phyloP scores from a whole-genome alignment of 2,329 filamentous ascomycete species.

The Fusarium setosum region DNA sequence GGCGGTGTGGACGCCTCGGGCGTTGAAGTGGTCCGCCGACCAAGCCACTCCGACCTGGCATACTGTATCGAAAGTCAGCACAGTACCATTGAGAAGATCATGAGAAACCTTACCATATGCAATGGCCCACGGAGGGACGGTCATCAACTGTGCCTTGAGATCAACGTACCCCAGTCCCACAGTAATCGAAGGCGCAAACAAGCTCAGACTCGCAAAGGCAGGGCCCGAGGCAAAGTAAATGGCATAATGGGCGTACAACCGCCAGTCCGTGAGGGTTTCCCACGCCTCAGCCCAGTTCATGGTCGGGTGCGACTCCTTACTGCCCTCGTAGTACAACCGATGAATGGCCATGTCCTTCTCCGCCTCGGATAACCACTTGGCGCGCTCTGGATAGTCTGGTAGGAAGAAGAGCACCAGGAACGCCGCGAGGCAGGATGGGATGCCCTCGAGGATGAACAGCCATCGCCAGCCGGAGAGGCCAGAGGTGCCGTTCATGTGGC shows the following conservation, averaged over 20 bases:
- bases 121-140: constrained; percentile 72
- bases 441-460: constrained; percentile 72
- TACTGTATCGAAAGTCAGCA: constrained; percentile 41
- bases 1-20: constrained; percentile 59
- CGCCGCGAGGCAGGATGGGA: constrained; percentile 73
- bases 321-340: constrained; percentile 59
- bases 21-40: constrained; percentile 72
- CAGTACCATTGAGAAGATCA: background rate
- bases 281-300: constrained; percentile 77
- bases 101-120: constrained; percentile 59
- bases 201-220: constrained; percentile 68
- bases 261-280: constrained; percentile 73
- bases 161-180: constrained; percentile 62
- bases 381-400: constrained; percentile 74
- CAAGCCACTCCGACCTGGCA: constrained; percentile 60
- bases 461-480: constrained; percentile 77
- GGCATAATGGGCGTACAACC: constrained; percentile 75
- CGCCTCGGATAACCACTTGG: constrained; percentile 68
- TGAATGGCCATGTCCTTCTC: constrained; percentile 67
- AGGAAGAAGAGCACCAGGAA: constrained; percentile 74
- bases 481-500: constrained; percentile 73
- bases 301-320: constrained; percentile 68
- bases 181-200: constrained; percentile 72
- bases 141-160: constrained; percentile 73
- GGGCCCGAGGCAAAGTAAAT: constrained; percentile 63